These are phyloP conservation scores for Misopates orontium DNA, from an alignment of 257 asterid species.

Conservation along the genomic window DNA sequence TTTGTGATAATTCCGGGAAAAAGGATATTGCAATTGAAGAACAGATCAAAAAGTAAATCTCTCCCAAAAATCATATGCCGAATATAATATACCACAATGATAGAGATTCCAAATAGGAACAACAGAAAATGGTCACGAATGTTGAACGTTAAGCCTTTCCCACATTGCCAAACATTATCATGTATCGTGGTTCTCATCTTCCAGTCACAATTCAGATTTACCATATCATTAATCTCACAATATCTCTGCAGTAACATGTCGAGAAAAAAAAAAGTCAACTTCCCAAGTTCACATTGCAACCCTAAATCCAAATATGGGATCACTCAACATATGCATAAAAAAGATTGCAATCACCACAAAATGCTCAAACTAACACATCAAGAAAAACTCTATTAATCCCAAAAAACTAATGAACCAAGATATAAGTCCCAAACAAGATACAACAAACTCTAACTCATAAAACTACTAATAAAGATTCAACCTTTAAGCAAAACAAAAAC, in stretches of 20 bases:
- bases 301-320: constrained; percentile 3
- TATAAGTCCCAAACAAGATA: neutral
- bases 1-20: neutral
- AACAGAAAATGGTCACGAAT: neutral
- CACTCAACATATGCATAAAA: constrained; percentile 3
- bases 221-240: neutral
- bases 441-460: neutral
- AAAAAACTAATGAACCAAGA: neutral
- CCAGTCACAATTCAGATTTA: neutral
- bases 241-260: neutral
- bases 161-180: neutral
- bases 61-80: neutral
- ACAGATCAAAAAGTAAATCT: neutral
- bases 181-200: neutral
- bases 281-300: constrained; percentile 5
- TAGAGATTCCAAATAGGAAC: neutral
- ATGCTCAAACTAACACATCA: constrained; percentile 24
- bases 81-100: neutral
- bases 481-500: neutral
- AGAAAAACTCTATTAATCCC: constrained; percentile 10
- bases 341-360: constrained; percentile 12
- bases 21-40: neutral
- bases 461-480: constrained; percentile 10
- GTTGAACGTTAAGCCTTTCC: constrained; percentile 7
- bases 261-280: neutral